Percentiles rank a stretch among this genome's conserved stretches.
Conservation (phyloP, 768 basidiomycete species). For the Mycena epipterygia region DNA sequence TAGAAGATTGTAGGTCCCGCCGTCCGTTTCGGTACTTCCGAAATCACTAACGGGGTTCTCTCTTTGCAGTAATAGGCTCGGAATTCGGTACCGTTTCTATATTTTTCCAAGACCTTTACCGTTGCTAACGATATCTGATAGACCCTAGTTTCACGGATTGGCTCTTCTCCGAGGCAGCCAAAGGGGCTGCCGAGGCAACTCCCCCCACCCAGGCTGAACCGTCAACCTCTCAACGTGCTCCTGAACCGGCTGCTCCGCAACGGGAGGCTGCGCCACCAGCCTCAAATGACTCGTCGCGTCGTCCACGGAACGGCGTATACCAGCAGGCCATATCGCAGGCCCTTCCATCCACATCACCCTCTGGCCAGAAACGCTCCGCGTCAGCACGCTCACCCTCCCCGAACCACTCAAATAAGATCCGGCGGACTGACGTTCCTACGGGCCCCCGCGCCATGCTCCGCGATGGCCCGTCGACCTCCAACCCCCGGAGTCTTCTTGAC, state of each 20-base stretch:
- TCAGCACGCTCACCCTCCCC: constrained; percentile 79
- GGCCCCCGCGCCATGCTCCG: constrained; percentile 88
- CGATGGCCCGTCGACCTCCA: constrained; percentile 47
- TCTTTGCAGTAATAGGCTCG: constrained; percentile 76
- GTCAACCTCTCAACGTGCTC: constrained; percentile 49
- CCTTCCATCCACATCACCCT: constrained; percentile 61
- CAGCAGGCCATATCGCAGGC: constrained; percentile 82
- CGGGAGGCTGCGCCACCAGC: constrained; percentile 27
- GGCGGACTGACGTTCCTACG: constrained; percentile 84
- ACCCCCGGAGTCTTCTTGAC: constrained; percentile 78
- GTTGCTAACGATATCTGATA: constrained; percentile 47
- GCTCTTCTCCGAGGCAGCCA: constrained; percentile 86
- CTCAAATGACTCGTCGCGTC: constrained; percentile 45
- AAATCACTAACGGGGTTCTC: not conserved
- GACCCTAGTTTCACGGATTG: constrained; percentile 90
- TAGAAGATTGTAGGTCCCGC: constrained; percentile 77
- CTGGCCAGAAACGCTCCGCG: constrained; percentile 74
- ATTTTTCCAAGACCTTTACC: constrained; percentile 6
- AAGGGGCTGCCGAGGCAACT: constrained; percentile 71
- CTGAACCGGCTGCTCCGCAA: constrained; percentile 39
- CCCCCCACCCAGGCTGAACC: constrained; percentile 54
- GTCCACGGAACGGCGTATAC: constrained; percentile 71
- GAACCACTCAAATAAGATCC: constrained; percentile 74
- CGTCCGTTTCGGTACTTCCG: constrained; percentile 12
- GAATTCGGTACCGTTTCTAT: constrained; percentile 74